Base-by-base conservation (phyloP, 1,284 basidiomycete species). In the Takashimella tepidaria region DNA sequence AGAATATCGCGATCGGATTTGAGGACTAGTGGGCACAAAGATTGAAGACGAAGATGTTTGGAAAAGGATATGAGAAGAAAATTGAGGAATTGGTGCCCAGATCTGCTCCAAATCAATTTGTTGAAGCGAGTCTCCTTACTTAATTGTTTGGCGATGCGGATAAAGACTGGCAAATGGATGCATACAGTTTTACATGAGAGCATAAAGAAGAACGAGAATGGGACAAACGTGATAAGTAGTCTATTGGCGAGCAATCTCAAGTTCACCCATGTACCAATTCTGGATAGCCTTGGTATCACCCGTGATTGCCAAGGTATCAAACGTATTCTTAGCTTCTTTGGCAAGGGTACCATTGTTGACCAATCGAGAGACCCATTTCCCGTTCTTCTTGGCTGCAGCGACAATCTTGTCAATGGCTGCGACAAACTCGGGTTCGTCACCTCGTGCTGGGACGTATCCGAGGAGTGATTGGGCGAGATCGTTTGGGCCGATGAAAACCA, bases 401-500 rank as follows among this genome's bases (percentile, higher is more conserved):
- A 58, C 57, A 40, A 72, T 64, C 53, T 58, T 61, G 13, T 68
- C 63, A 16, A 70, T 58, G 12, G 67, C 67, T 8, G 51, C 59
- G 21, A 68, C 27, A 47, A 65, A 72, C 16, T 54, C 61, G 6
- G 62, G 61, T 47, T 68, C 67, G 43, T 63, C 63, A 8, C 62
- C 64, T 13, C 53, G 49, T 3, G 69, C 65, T 10, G 69, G 69
- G 3, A 57, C 60, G 50, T 67, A 69, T 31, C 66, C 66, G 23
- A 71, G 61, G 6, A 69, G 44, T 5, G 68, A 67, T 37, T 62
- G 62, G 19, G 66, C 64, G 21, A 71, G 63, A 45, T 71, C 69
- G 51, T 71, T 71, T 5, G 69, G 69, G 22, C 69, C 69, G 57
- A 71, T 68, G 57, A 71, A 68, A 27, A 71, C 23, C 40, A 56